Evolutionary conservation across 2,329 filamentous ascomycete species (phyloP).

Genomic region (Myotisia sp.): DNA sequence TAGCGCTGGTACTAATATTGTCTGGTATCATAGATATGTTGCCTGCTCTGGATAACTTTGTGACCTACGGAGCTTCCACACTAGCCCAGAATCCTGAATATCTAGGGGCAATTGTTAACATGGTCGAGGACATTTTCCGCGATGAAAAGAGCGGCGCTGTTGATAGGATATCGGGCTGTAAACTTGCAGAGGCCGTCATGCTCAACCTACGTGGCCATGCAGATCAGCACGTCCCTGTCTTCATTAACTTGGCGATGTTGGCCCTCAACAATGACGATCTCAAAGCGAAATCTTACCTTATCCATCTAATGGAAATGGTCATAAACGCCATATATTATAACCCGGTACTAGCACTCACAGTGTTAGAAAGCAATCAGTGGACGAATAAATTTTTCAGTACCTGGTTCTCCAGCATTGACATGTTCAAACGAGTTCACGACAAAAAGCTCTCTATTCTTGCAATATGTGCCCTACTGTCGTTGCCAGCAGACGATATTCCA

Average conservation of each 20-base stretch:
- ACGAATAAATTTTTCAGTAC: slow-evolving; percentile 98
- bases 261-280: slow-evolving; percentile 58
- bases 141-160: slow-evolving; percentile 87
- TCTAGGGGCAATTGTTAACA: slow-evolving; percentile 73
- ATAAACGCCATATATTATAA: slow-evolving; percentile 99
- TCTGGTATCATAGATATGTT: slow-evolving; percentile 58
- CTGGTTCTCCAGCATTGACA: slow-evolving; percentile 94
- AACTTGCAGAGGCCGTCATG: slow-evolving; percentile 94
- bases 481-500: slow-evolving; percentile 70
- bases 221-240: slow-evolving; percentile 75
- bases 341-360: slow-evolving; percentile 65
- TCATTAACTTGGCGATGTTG: slow-evolving; percentile 77
- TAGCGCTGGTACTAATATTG: not conserved
- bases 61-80: slow-evolving; percentile 74
- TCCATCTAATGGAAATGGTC: slow-evolving; percentile 97
- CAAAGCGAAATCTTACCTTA: slow-evolving; percentile 83
- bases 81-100: slow-evolving; percentile 74
- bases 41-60: slow-evolving; percentile 92
- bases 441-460: slow-evolving; percentile 97
- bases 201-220: slow-evolving; percentile 79
- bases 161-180: slow-evolving; percentile 93
- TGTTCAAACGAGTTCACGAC: slow-evolving; percentile 87
- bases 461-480: slow-evolving; percentile 68
- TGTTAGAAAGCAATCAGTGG: slow-evolving; percentile 84
- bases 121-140: slow-evolving; percentile 89